These are phyloP conservation scores for Ambrosia hybrid DNA, from an alignment of 140 eudicot genomes.

Conservation along the genomic window DNA sequence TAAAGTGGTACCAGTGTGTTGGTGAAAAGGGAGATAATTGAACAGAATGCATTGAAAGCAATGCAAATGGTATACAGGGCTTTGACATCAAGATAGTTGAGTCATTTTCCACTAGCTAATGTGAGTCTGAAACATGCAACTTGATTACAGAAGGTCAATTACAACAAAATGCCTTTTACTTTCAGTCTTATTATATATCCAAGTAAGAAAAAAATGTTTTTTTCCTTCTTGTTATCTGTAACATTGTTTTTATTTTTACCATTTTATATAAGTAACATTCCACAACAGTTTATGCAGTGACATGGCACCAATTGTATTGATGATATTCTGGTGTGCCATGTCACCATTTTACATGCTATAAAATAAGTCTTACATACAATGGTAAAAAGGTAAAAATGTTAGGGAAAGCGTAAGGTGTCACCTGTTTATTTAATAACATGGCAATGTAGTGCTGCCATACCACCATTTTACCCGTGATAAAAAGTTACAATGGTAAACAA, in stretches of 20 bases:
- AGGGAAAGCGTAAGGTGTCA: neutral
- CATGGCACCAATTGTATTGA: neutral
- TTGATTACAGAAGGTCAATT: constrained; percentile 7
- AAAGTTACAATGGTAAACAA: too few species aligned
- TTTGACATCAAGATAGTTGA: constrained; percentile 26
- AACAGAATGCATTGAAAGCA: constrained; percentile 45
- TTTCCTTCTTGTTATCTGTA: neutral
- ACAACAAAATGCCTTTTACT: neutral
- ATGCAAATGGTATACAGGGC: constrained; percentile 36
- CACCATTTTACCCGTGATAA: neutral
- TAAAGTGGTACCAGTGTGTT: constrained; percentile 43
- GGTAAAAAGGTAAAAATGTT: too few species aligned
- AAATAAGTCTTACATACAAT: too few species aligned
- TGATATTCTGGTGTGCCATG: neutral
- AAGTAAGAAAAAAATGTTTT: neutral
- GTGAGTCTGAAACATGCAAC: constrained; percentile 23
- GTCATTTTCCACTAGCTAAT: constrained; percentile 46
- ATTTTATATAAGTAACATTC: neutral
- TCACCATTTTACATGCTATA: neutral
- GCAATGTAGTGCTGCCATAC: constrained; percentile 1
- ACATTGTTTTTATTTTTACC: neutral
- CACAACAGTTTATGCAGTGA: neutral
- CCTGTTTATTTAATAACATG: neutral
- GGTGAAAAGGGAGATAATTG: constrained; percentile 35
- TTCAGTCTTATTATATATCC: neutral